These are phyloP conservation scores for Dentipellis sp. DNA, from an alignment of 768 basidiomycete genomes.

Conservation along the genomic window DNA sequence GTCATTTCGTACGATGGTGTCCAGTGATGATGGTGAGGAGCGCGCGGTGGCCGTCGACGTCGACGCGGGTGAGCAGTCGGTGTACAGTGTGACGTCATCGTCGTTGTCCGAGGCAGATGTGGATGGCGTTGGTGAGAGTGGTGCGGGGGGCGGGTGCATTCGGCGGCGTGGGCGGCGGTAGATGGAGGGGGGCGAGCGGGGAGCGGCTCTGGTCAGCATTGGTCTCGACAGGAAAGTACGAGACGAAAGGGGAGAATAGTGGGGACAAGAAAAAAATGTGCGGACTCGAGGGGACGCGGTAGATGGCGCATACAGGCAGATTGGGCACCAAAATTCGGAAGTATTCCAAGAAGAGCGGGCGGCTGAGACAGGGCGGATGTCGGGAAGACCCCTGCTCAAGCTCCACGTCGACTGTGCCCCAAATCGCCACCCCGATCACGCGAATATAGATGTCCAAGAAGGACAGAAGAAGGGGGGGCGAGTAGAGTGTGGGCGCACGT, in stretches of 20 bases:
- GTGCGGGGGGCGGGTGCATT: neutral
- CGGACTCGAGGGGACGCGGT: neutral
- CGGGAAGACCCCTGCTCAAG: neutral
- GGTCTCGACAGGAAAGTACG: neutral
- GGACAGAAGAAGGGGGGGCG: neutral
- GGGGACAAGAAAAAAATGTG: neutral
- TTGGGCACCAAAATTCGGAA: neutral
- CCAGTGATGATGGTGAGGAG: neutral
- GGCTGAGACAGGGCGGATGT: neutral
- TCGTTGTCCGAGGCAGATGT: neutral
- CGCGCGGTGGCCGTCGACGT: too few species aligned
- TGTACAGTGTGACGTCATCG: too few species aligned
- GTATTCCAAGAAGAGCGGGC: neutral
- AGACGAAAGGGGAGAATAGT: neutral
- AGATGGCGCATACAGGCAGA: neutral
- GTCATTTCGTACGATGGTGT: neutral
- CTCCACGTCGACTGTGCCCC: too few species aligned
- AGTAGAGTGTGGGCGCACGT: constrained; percentile 8
- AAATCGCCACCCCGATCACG: too few species aligned
- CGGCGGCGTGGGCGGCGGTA: neutral
- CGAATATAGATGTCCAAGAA: neutral
- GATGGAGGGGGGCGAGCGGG: neutral
- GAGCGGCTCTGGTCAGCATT: neutral
- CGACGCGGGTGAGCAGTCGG: too few species aligned
- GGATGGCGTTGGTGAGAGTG: neutral